phyloP scores from a whole-genome alignment of 2,329 filamentous ascomycete species.

The Nigrospora sphaerica region DNA sequence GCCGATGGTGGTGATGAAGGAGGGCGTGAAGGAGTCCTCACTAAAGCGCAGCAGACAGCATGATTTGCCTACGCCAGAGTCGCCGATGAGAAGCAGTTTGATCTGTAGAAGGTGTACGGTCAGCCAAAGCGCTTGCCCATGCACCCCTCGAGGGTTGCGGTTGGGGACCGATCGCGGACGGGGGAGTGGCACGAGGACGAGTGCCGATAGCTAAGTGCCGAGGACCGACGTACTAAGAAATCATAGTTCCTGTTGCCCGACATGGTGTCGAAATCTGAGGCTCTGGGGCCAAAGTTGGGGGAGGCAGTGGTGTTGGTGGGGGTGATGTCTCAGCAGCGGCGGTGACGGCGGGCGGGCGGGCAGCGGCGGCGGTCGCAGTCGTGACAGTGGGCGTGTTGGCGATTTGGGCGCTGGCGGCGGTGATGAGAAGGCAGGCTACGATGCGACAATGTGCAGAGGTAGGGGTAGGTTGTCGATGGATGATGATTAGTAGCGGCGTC shows the following conservation, averaged over 20 bases:
- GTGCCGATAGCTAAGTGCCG: constrained; percentile 7
- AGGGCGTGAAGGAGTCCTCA: constrained; percentile 94
- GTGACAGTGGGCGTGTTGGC: too few species aligned
- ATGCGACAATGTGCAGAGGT: too few species aligned
- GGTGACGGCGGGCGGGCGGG: too few species aligned
- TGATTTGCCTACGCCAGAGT: constrained; percentile 94
- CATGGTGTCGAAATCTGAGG: constrained; percentile 48
- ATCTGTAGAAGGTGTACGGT: constrained; percentile 50
- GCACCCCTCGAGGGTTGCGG: neutral
- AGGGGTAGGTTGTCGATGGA: too few species aligned
- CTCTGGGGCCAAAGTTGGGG: too few species aligned
- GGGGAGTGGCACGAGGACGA: constrained; percentile 8
- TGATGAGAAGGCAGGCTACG: too few species aligned
- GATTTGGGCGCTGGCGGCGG: too few species aligned
- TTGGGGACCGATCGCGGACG: neutral
- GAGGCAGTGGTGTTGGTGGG: too few species aligned
- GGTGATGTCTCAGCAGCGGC: too few species aligned
- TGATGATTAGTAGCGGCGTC: too few species aligned
- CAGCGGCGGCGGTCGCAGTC: too few species aligned
- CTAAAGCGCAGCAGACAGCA: constrained; percentile 95
- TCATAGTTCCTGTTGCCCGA: constrained; percentile 98
- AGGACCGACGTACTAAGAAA: constrained; percentile 69
- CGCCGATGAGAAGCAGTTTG: constrained; percentile 93
- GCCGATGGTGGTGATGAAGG: constrained; percentile 97
- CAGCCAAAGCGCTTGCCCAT: constrained; percentile 9